phyloP scores from a whole-genome alignment of 768 basidiomycete genomes.

The Lentinula aciculospora region DNA sequence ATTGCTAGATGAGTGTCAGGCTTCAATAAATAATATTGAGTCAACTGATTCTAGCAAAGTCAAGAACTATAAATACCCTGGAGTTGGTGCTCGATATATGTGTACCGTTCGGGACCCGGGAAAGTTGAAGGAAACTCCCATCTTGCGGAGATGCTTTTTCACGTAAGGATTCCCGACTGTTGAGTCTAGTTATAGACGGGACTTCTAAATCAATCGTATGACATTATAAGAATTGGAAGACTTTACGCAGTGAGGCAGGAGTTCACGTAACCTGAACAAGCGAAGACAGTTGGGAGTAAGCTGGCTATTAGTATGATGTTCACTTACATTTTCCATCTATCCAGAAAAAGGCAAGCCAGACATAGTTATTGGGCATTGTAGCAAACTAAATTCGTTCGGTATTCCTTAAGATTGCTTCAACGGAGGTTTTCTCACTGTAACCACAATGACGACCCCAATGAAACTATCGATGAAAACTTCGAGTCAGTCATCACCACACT shows the following conservation, averaged over 20 bases:
- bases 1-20: conserved; percentile 13
- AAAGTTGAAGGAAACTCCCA: conserved; percentile 29
- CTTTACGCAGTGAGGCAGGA: conserved; percentile 46
- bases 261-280: conserved; percentile 40
- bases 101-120: conserved; percentile 17
- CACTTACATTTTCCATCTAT: conserved; percentile 42
- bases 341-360: conserved; percentile 49
- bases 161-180: conserved; percentile 41
- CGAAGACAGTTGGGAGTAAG: background rate
- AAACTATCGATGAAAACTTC: conserved; percentile 21
- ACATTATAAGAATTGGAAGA: conserved; percentile 1
- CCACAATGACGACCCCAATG: conserved; percentile 33
- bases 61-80: background rate
- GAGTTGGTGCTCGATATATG: background rate
- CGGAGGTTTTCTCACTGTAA: conserved; percentile 25
- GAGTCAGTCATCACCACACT: background rate
- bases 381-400: conserved; percentile 27
- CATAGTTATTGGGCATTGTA: conserved; percentile 39
- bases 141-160: conserved; percentile 28
- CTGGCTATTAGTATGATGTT: background rate
- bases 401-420: background rate
- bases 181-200: conserved; percentile 25
- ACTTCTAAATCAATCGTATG: background rate
- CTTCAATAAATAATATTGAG: background rate
- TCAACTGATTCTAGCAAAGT: too few species aligned